Evolutionary conservation across 257 asterid genomes (phyloP), one percentile per base, ranked within the genome.

Genomic region (Nicotiana noctiflora): DNA sequence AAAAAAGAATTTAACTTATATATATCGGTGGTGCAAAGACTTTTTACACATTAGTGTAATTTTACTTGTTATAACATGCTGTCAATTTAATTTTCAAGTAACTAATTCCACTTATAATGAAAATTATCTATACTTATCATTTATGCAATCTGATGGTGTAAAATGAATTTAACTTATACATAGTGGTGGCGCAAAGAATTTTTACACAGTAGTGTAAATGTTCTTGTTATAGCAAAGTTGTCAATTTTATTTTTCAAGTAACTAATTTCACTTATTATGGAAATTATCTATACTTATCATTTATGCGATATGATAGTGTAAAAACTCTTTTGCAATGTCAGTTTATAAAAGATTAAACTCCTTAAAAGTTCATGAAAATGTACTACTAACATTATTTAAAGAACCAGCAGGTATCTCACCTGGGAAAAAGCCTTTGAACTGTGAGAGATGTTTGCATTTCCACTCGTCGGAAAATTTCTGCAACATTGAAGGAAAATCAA

Each of bases 381-480:
- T 70, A 44, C 4, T 21, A 44, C 59, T 44, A 44, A 12, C 18
- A 44, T 12, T 44, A 70, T 29, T 44, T 44, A 19, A 70, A 68
- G 18, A 6, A 5, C 14, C n/a, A 72, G 10, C 25, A 37, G 3
- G 32, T 34, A 29, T 51, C 89, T 88, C 68, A 91, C 95, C 90
- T 81, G 40, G 66, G 90, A 83, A 19, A 85, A 86, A 53, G 91
- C 88, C 75, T 91, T 89, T 63, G 92, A 74, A 77, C 76, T 87
- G 76, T 77, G 82, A 34, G 92, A 91, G 66, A 86, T 61, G 44
- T 93, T 93, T 37, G 90, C 79, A 62, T 90, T 89, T 75, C 86
- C 87, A 76, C 89, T 86, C 9, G 93, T 87, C 14, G 94, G 94
- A 74, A 88, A 85, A 81, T 93, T 92, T 80, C 98, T 95, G 97